These are phyloP conservation scores for Fusarium newnesense DNA, from an alignment of 2,329 filamentous ascomycete species.

Conservation along the genomic window DNA sequence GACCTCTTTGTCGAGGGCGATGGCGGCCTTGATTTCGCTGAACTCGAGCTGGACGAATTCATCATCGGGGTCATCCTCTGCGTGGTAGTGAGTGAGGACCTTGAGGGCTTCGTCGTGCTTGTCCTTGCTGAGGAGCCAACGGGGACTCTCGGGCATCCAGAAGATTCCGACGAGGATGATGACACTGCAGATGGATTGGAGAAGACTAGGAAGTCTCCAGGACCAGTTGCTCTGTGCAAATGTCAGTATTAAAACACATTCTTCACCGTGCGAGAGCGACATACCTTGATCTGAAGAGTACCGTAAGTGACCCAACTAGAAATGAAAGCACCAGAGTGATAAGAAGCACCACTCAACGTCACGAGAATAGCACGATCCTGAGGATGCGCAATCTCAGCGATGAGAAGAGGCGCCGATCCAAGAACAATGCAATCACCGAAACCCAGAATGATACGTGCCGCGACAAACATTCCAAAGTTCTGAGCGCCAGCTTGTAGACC, in stretches of 20 bases:
- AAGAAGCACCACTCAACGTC: conserved; percentile 6
- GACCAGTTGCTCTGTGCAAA: background rate
- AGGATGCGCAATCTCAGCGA: conserved; percentile 6
- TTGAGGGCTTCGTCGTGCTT: conserved; percentile 28
- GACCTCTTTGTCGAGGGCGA: conserved; percentile 31
- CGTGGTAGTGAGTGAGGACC: conserved; percentile 34
- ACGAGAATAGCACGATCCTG: conserved; percentile 20
- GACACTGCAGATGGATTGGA: conserved; percentile 22
- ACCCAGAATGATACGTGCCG: conserved; percentile 17
- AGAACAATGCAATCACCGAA: conserved; percentile 13
- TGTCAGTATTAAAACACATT: background rate
- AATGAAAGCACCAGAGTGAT: conserved; percentile 15
- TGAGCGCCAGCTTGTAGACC: conserved; percentile 15
- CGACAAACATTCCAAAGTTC: conserved; percentile 31
- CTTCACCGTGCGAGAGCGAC: rapidly evolving
- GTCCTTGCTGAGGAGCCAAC: conserved; percentile 39
- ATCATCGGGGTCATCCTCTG: conserved; percentile 18
- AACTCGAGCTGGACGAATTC: conserved; percentile 29
- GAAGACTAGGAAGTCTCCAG: conserved; percentile 14
- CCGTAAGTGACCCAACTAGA: conserved; percentile 19
- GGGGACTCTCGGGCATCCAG: conserved; percentile 34
- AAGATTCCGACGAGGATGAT: conserved; percentile 15
- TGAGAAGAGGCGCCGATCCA: conserved; percentile 13
- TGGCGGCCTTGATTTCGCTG: conserved; percentile 27
- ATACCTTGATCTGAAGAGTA: conserved; percentile 15